phyloP scores from a whole-genome alignment of 2,329 filamentous ascomycete genomes.

The Fusarium proliferatum region DNA sequence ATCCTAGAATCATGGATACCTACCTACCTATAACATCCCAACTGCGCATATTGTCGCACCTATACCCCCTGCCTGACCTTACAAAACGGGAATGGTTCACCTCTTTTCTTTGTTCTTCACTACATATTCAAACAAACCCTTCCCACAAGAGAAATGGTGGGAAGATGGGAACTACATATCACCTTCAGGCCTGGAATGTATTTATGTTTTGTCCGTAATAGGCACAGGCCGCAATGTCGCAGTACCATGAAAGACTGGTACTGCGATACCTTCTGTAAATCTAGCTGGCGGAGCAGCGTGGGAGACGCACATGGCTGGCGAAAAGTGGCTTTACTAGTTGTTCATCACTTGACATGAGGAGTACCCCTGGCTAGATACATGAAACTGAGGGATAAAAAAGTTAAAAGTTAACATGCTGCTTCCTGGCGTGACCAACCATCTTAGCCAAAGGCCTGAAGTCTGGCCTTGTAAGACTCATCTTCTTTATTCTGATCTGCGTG shows the following conservation, averaged over 20 bases:
- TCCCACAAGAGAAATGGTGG: slow-evolving; percentile 17
- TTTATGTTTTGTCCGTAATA: slow-evolving; percentile 23
- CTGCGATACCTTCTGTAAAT: slow-evolving; percentile 44
- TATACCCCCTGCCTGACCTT: slow-evolving; percentile 39
- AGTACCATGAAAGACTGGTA: slow-evolving; percentile 41
- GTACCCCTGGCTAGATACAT: slow-evolving; percentile 40
- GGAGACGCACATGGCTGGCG: slow-evolving; percentile 28
- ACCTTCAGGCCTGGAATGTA: slow-evolving; percentile 39
- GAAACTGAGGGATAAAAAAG: slow-evolving; percentile 46
- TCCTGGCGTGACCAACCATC: not conserved
- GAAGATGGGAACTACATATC: slow-evolving; percentile 39
- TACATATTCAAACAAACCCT: slow-evolving; percentile 39
- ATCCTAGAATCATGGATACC: slow-evolving; percentile 40
- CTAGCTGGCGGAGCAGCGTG: slow-evolving; percentile 38
- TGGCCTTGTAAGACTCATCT: not conserved
- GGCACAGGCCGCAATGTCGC: slow-evolving; percentile 35
- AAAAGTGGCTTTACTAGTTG: slow-evolving; percentile 39
- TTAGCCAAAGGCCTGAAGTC: not conserved
- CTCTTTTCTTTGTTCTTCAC: slow-evolving; percentile 40
- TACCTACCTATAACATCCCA: slow-evolving; percentile 17
- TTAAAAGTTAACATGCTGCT: slow-evolving; percentile 42
- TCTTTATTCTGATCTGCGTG: slow-evolving; percentile 22
- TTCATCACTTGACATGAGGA: slow-evolving; percentile 38
- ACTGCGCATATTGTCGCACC: slow-evolving; percentile 44
- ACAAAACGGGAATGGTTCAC: slow-evolving; percentile 28